A percentile compares a stretch with the other conserved stretches of the same genome.
phyloP scores from a whole-genome alignment of 2,329 filamentous ascomycete species.

The Didymella segeticola region DNA sequence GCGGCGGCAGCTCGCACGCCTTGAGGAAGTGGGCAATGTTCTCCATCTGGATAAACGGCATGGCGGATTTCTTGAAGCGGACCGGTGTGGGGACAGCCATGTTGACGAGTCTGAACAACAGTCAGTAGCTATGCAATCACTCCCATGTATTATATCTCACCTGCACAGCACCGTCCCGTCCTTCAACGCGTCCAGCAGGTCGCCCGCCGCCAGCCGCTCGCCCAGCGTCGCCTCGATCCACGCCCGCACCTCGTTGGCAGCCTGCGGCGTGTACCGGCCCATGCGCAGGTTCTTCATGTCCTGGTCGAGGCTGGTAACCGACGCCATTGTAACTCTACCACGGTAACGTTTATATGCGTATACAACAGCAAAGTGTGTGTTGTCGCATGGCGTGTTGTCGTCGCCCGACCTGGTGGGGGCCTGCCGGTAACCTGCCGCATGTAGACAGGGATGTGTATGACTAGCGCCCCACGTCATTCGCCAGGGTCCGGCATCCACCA shows the following conservation, averaged over 20 bases:
- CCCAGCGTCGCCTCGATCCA: slow-evolving; percentile 89
- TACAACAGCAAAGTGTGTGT: neutral
- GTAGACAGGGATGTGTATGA: slow-evolving; percentile 12
- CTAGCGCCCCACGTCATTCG: slow-evolving; percentile 6
- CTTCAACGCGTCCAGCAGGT: slow-evolving; percentile 85
- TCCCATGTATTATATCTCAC: slow-evolving; percentile 61
- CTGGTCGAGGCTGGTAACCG: slow-evolving; percentile 90
- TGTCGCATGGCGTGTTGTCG: slow-evolving; percentile 9
- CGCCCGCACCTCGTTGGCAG: slow-evolving; percentile 79
- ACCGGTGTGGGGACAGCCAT: slow-evolving; percentile 77
- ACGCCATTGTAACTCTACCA: slow-evolving; percentile 72
- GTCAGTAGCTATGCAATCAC: too few species aligned
- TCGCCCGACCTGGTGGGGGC: slow-evolving; percentile 19
- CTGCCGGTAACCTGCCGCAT: slow-evolving; percentile 13
- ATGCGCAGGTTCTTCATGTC: slow-evolving; percentile 93
- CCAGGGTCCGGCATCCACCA: slow-evolving; percentile 3
- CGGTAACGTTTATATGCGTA: neutral
- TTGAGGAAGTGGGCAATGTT: slow-evolving; percentile 96
- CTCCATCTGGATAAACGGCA: slow-evolving; percentile 99
- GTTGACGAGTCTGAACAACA: slow-evolving; percentile 83
- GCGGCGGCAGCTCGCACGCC: slow-evolving; percentile 82
- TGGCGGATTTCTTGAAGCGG: slow-evolving; percentile 87
- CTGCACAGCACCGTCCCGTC: slow-evolving; percentile 94
- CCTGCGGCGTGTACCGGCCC: slow-evolving; percentile 89
- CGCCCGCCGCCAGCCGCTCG: slow-evolving; percentile 72